A percentile compares a stretch with the other conserved stretches of the same genome.
Evolutionary conservation across 2,329 filamentous ascomycete species (phyloP).

Genomic region (Botrytis porri): DNA sequence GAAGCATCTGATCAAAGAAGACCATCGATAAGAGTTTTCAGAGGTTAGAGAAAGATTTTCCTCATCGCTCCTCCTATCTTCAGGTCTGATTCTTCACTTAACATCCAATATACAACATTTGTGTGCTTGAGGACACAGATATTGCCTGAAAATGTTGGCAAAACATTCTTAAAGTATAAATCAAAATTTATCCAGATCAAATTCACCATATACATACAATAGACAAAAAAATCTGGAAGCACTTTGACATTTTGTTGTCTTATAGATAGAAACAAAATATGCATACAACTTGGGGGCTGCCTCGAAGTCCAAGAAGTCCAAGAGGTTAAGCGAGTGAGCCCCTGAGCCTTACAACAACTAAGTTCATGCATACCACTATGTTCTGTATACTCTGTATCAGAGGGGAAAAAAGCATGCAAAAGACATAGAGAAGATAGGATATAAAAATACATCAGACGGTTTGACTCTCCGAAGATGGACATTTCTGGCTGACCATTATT

Average conservation of each 20-base stretch:
- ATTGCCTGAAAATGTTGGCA: background rate
- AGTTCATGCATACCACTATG: background rate
- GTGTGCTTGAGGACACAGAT: background rate
- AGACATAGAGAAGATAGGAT: background rate
- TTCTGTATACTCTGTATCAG: background rate
- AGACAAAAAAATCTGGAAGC: background rate
- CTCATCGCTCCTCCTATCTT: fast-evolving
- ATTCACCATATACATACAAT: fast-evolving
- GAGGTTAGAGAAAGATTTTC: fast-evolving
- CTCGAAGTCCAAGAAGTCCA: background rate
- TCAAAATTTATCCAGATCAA: background rate
- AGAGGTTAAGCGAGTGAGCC: background rate
- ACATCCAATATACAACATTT: too few relatives aligned
- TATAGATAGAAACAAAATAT: background rate
- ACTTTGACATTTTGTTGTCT: background rate
- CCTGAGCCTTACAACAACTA: background rate
- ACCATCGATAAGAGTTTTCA: background rate
- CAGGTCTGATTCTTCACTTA: background rate
- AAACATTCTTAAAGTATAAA: background rate
- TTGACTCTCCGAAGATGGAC: background rate
- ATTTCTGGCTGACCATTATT: background rate
- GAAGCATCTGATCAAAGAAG: background rate
- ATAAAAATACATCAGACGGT: fast-evolving
- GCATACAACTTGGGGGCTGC: background rate
- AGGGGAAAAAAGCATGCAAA: background rate